Base-by-base conservation (phyloP, 2,329 filamentous ascomycete species). In the Botryotinia narcissicola region DNA sequence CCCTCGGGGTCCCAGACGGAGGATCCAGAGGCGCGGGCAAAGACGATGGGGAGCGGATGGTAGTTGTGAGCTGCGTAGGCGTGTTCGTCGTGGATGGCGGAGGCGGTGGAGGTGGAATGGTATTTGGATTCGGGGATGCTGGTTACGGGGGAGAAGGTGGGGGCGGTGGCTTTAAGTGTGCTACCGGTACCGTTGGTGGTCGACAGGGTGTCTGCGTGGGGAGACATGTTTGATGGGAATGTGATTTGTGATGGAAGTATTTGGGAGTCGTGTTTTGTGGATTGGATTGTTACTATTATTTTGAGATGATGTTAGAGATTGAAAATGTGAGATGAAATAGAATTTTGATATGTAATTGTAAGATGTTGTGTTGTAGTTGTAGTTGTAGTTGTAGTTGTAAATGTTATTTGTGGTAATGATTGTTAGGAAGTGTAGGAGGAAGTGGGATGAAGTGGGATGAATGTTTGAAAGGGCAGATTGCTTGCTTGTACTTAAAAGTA, bases 1-100 rank as follows among this genome's bases (percentile, higher is more conserved):
- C 93, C 94, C 86, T 99, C 96, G 29, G 96, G 96, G 81, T 99
- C 96, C 95, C 96, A 99, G 74, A 98, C 96, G 75, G 92, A 91
- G 81, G 92, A 92, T 67, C 95, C 96, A 79, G 91, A 88, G 60
- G 94, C 96, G 77, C 90, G 90, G 73, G 95, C 88, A 83, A 98
- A 98, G 81, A 97, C 96, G 74, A 99, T 91, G 59, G 96, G 96
- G 3, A 99, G 89, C 25, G 96, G 96, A 84, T 98, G 95, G 87
- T 99, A 99, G 87, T 99, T 99, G 89, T 99, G 96, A 67, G 96
- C 96, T 68, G 96, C 96, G 83, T 89, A 95, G 81, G 93, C 86
- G 80, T 93, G 87, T 85, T 99, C 96, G 71, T 90, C 85, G 71
- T 90, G 85, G 82, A 98, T 97, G 79, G 96, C 95, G 78, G 88